Evolutionary conservation across 805 yeast genomes (phyloP).

Genomic region (Alloascoidea hylecoeti): DNA sequence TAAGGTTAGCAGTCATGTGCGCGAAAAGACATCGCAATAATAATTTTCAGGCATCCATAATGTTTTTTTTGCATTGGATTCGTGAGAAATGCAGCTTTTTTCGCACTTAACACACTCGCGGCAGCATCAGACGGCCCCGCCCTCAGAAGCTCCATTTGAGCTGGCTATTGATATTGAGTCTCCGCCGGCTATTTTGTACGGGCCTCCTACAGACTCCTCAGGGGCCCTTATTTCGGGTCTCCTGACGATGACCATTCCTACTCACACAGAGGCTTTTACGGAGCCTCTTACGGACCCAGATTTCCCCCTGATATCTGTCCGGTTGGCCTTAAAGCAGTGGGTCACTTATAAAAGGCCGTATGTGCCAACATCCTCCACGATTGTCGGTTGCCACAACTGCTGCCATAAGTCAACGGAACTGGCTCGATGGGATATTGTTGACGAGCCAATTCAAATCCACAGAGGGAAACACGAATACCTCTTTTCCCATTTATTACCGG

Average conservation of each 20-base stretch:
- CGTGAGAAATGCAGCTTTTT: too few relatives aligned
- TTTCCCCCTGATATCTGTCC: conserved; percentile 40
- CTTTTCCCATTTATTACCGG: conserved; percentile 80
- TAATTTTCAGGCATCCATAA: too few relatives aligned
- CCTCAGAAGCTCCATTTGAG: conserved; percentile 25
- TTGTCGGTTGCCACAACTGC: conserved; percentile 48
- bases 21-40: too few relatives aligned
- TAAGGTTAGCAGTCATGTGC: too few relatives aligned
- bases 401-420: conserved; percentile 38
- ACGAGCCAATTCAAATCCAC: conserved; percentile 39
- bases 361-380: conserved; percentile 31
- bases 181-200: conserved; percentile 84
- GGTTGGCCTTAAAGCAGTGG: conserved; percentile 59
- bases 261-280: conserved; percentile 5
- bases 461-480: conserved; percentile 79
- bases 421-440: conserved; percentile 81
- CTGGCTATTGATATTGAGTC: conserved; percentile 62
- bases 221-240: conserved; percentile 84
- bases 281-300: conserved; percentile 13
- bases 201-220: conserved; percentile 59
- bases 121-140: too few relatives aligned
- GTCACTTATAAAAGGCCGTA: conserved; percentile 56
- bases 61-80: too few relatives aligned
- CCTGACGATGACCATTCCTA: conserved; percentile 39
- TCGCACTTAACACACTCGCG: too few relatives aligned